Percentiles rank a stretch among this genome's conserved stretches.
phyloP scores from a whole-genome alignment of 2,329 filamentous ascomycete species.

The Pseudogymnoascus sp. region DNA sequence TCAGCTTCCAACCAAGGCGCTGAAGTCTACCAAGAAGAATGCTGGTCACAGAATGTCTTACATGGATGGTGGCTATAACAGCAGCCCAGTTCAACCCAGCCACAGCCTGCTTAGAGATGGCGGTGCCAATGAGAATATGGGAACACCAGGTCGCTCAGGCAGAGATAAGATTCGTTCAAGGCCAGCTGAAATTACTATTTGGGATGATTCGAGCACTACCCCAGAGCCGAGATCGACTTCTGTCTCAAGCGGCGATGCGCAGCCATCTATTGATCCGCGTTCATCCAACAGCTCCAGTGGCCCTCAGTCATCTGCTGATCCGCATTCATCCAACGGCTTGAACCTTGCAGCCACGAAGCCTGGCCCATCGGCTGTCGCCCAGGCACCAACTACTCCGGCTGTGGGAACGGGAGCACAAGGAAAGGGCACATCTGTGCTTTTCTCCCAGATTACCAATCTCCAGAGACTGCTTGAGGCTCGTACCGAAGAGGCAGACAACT shows the following conservation, averaged over 20 bases:
- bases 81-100: background rate
- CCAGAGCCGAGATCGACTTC: background rate
- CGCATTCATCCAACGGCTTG: background rate
- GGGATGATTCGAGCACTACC: background rate
- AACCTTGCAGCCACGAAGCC: background rate
- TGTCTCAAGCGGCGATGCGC: background rate
- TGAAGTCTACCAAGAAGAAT: background rate
- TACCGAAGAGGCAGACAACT: conserved; percentile 37
- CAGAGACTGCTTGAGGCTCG: conserved; percentile 38
- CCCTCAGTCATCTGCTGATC: background rate
- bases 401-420: background rate
- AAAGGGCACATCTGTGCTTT: conserved; percentile 29
- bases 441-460: conserved; percentile 41
- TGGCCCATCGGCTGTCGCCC: background rate
- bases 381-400: background rate
- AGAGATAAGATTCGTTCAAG: background rate
- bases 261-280: background rate
- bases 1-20: background rate
- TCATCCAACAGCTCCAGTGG: background rate
- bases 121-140: background rate
- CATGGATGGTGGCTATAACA: background rate
- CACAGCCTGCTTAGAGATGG: background rate
- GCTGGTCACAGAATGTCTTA: background rate
- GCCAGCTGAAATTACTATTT: background rate
- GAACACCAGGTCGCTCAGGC: background rate